phyloP scores from a whole-genome alignment of 495 filamentous ascomycete genomes.

The Aspergillus cavernicola region DNA sequence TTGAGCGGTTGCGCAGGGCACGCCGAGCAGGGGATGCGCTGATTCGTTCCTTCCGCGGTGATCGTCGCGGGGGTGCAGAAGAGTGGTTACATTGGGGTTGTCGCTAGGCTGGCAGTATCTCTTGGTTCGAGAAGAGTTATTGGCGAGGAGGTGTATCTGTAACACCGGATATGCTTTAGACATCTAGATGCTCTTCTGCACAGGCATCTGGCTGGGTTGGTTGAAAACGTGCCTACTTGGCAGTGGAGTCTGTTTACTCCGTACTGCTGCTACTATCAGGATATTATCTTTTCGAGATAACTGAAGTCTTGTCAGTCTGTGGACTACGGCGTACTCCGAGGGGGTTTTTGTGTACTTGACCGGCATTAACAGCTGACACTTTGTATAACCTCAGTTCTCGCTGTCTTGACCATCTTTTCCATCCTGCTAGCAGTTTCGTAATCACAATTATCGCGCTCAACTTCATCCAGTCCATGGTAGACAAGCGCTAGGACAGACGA shows the following conservation, averaged over 20 bases:
- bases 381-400: too few relatives aligned
- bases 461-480: too few relatives aligned
- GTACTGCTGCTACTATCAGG: too few relatives aligned
- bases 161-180: neutral
- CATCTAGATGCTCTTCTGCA: neutral
- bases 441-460: too few relatives aligned
- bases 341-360: too few relatives aligned
- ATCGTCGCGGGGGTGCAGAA: conserved; percentile 4
- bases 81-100: neutral
- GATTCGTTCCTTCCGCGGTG: neutral
- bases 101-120: neutral
- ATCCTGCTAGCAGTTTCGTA: too few relatives aligned
- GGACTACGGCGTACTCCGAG: too few relatives aligned
- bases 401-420: too few relatives aligned
- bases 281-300: too few relatives aligned
- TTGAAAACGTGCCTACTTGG: neutral
- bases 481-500: too few relatives aligned
- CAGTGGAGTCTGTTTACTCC: neutral
- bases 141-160: neutral
- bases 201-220: neutral
- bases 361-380: too few relatives aligned
- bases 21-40: neutral
- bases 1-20: neutral
- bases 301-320: too few relatives aligned
- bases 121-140: neutral